A percentile compares a stretch with the other conserved stretches of the same genome.
Conservation (phyloP, 495 filamentous ascomycete species). For the Talaromyces adpressus region DNA sequence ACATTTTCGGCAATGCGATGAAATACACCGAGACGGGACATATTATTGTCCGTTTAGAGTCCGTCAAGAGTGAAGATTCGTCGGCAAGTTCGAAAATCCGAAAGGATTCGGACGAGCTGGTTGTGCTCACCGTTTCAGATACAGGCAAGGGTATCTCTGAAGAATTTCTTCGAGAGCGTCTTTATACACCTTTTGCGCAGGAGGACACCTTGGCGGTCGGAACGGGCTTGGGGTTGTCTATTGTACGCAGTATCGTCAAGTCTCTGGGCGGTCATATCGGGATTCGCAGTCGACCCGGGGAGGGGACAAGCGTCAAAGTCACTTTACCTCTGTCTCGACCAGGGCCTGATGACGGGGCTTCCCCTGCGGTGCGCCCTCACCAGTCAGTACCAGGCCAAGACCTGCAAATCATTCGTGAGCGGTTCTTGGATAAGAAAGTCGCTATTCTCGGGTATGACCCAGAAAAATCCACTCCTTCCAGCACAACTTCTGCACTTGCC, state of each 20-base stretch:
- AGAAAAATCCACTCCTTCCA: constrained; percentile 10
- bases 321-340: constrained; percentile 35
- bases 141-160: constrained; percentile 68
- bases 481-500: constrained; percentile 13
- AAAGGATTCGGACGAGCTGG: constrained; percentile 27
- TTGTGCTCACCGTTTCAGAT: constrained; percentile 52
- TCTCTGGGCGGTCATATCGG: constrained; percentile 47
- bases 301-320: constrained; percentile 46
- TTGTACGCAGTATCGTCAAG: constrained; percentile 48
- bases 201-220: constrained; percentile 57
- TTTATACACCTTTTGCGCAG: constrained; percentile 72
- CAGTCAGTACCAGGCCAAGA: constrained; percentile 8
- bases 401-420: constrained; percentile 19
- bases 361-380: constrained; percentile 10
- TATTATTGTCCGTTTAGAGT: constrained; percentile 54
- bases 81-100: constrained; percentile 9
- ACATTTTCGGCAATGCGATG: constrained; percentile 74
- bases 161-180: constrained; percentile 59
- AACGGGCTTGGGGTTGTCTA: constrained; percentile 46
- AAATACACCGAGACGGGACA: constrained; percentile 68
- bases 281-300: constrained; percentile 40
- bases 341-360: constrained; percentile 17
- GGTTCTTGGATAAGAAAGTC: constrained; percentile 17
- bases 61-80: constrained; percentile 15
- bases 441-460: constrained; percentile 28